Evolutionary conservation across 1,139 yeast species (phyloP), one percentile per base, ranked within the genome.

Genomic region (Geotrichum klebahnii): DNA sequence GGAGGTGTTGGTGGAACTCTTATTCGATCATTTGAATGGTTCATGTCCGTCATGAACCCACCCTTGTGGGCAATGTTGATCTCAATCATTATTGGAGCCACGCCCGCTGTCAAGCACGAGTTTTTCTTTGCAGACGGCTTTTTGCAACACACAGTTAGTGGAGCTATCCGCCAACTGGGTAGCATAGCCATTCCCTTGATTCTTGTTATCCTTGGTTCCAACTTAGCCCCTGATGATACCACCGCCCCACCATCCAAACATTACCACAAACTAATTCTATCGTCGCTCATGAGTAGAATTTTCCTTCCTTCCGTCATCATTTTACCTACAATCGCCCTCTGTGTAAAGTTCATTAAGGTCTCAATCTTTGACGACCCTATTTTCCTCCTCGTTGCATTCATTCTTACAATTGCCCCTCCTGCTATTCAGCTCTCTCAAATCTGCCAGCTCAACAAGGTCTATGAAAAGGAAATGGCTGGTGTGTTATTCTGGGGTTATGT

Each of bases 61-160:
- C 98, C 98, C 8, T 73, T 92, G 55, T 92, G 89, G 75, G 83
- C 97, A 10, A 92, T 92, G 97, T 67, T 87, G 23, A 68, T 83
- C 1, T 82, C 97, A 8, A 81, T 92, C 17, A 56, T 86, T 23
- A 90, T 92, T 50, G 98, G 97, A 0, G 79, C 94, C 0, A 74
- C 87, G 16, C 88, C 95, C 2, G 71, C 75, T 1, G 65, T 90
- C 26, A 87, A 87, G 61, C 69, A 74, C 44, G 75, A 78, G 51
- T 78, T 90, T 56, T 90, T 84, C 67, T 79, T 78, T 48, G 58
- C 62, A 12, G 68, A 75, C 36, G 83, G 86, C 1, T 89, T 92
- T 62, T 66, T 88, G 26, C 82, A 84, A 61, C 81, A 83, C 58
- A 90, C 97, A 0, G 62, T 90, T 44, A 79, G 96, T 1, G 76